Percentiles rank a stretch among this genome's conserved stretches.
These are phyloP conservation scores for Daldinia childiae DNA, from an alignment of 495 filamentous ascomycete genomes.

Conservation along the genomic window DNA sequence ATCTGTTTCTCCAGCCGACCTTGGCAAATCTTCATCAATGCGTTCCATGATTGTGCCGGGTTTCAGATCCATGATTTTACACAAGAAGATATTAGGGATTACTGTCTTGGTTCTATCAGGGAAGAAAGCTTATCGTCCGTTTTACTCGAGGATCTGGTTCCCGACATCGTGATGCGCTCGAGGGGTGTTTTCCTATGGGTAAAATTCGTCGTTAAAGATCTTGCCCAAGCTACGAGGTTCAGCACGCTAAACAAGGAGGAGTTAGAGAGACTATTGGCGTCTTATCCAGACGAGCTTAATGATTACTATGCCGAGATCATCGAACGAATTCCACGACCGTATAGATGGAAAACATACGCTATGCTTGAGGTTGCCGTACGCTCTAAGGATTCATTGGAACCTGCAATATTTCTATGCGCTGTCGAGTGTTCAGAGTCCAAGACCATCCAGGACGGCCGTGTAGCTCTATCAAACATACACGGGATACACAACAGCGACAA, in stretches of 20 bases:
- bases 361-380: slow-evolving; percentile 26
- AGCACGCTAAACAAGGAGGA: background rate
- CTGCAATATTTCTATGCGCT: background rate
- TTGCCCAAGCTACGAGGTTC: slow-evolving; percentile 4
- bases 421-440: slow-evolving; percentile 7
- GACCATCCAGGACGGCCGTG: background rate
- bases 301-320: slow-evolving; percentile 26
- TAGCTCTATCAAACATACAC: background rate
- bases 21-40: slow-evolving; percentile 19
- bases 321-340: slow-evolving; percentile 13
- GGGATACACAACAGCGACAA: background rate
- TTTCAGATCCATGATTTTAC: slow-evolving; percentile 37
- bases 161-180: slow-evolving; percentile 19
- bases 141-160: slow-evolving; percentile 14
- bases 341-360: slow-evolving; percentile 24
- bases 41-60: slow-evolving; percentile 5
- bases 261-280: slow-evolving; percentile 1
- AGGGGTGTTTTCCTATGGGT: slow-evolving; percentile 41
- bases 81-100: slow-evolving; percentile 31
- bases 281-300: slow-evolving; percentile 27
- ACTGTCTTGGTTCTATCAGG: slow-evolving; percentile 27
- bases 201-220: slow-evolving; percentile 34
- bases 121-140: slow-evolving; percentile 9
- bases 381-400: background rate
- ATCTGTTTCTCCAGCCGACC: slow-evolving; percentile 36